Conservation (phyloP, 306 rosid species). For the Datisca glomerata region DNA sequence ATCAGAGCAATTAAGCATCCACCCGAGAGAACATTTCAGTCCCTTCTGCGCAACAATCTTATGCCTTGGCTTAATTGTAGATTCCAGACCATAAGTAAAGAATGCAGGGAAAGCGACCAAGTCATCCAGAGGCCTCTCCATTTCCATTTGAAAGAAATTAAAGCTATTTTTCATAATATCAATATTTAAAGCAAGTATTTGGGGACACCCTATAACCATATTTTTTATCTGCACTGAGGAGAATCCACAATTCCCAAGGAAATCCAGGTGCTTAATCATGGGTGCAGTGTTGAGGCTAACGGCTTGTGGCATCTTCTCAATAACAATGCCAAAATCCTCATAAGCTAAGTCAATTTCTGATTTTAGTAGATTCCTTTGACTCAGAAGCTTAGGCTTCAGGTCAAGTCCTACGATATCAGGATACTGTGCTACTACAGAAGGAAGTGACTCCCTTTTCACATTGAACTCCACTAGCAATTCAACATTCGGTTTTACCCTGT, state of each 20-base stretch:
- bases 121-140: constrained; percentile 75
- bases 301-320: constrained; percentile 93
- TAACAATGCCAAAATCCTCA: constrained; percentile 62
- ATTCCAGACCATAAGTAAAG: constrained; percentile 84
- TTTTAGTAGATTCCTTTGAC: constrained; percentile 46
- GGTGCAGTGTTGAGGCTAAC: constrained; percentile 62
- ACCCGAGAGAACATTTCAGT: constrained; percentile 75
- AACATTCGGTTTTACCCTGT: constrained; percentile 69
- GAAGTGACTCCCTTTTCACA: constrained; percentile 40
- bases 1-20: constrained; percentile 93
- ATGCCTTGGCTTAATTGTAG: constrained; percentile 79
- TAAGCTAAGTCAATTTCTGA: constrained; percentile 43
- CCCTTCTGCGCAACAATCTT: constrained; percentile 49
- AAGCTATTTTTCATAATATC: constrained; percentile 78
- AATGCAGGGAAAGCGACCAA: constrained; percentile 77
- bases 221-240: constrained; percentile 42
- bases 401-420: constrained; percentile 83
- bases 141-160: constrained; percentile 48
- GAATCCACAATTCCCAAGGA: constrained; percentile 65
- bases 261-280: constrained; percentile 65
- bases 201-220: constrained; percentile 78
- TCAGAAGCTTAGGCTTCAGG: constrained; percentile 47
- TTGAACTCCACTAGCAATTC: constrained; percentile 65
- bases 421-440: constrained; percentile 73
- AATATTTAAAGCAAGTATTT: constrained; percentile 77